Conservation (phyloP, 169 alveolate genomes). For the Theileria annulata region DNA sequence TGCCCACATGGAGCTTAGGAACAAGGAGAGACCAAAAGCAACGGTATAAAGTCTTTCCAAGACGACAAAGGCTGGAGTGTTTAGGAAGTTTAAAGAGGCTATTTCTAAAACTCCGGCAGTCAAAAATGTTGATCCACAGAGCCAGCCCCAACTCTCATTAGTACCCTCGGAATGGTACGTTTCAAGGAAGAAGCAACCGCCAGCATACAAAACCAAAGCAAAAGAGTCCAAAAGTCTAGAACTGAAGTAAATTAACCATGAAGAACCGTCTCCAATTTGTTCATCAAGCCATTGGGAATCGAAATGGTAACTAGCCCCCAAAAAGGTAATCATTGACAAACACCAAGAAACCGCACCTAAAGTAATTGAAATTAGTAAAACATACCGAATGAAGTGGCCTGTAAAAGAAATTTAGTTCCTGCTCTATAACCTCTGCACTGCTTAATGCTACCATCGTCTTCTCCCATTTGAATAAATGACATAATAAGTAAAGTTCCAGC, state of each 20-base stretch:
- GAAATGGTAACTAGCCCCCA: constrained; percentile 83
- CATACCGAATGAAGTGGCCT: constrained; percentile 84
- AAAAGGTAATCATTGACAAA: constrained; percentile 76
- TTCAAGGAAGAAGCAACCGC: constrained; percentile 86
- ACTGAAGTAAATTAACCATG: constrained; percentile 81
- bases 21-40: constrained; percentile 77
- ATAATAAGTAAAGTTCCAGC: constrained; percentile 79
- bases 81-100: constrained; percentile 73
- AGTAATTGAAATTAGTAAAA: not conserved
- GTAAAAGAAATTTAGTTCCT: constrained; percentile 83
- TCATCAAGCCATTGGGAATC: constrained; percentile 86
- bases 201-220: constrained; percentile 80
- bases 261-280: constrained; percentile 83
- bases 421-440: constrained; percentile 87
- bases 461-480: constrained; percentile 84
- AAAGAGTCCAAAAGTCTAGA: constrained; percentile 82
- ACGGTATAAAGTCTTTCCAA: constrained; percentile 81
- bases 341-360: constrained; percentile 81
- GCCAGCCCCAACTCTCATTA: constrained; percentile 90
- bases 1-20: constrained; percentile 83
- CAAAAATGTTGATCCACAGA: constrained; percentile 80
- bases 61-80: constrained; percentile 70
- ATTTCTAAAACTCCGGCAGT: constrained; percentile 80
- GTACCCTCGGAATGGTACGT: constrained; percentile 91
- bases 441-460: constrained; percentile 86